phyloP scores from a whole-genome alignment of 768 basidiomycete species.

The Asterophora lycoperdoides region DNA sequence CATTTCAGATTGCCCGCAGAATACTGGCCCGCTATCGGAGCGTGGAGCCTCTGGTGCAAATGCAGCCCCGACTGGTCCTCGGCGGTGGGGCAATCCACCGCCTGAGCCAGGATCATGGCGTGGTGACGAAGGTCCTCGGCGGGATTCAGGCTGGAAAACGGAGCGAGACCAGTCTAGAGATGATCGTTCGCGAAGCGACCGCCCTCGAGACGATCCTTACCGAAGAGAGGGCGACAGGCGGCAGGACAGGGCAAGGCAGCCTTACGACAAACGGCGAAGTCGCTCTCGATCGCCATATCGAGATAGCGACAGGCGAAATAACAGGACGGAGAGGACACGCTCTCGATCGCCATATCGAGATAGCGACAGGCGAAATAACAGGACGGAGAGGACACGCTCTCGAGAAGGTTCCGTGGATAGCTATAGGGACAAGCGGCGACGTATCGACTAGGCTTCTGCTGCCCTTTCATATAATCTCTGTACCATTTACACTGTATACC shows the following conservation, averaged over 20 bases:
- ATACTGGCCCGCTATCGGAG: slow-evolving; percentile 33
- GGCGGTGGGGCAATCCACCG: slow-evolving; percentile 28
- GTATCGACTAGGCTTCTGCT: slow-evolving; percentile 41
- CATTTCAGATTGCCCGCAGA: slow-evolving; percentile 47
- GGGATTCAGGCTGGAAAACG: slow-evolving; percentile 24
- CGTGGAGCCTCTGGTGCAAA: slow-evolving; percentile 33
- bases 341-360: slow-evolving; percentile 28
- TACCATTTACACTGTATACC: neutral
- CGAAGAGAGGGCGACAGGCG: slow-evolving; percentile 6
- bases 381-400: slow-evolving; percentile 27
- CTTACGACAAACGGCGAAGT: slow-evolving; percentile 23
- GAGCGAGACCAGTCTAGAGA: slow-evolving; percentile 20
- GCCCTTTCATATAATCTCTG: slow-evolving; percentile 2
- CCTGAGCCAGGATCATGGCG: slow-evolving; percentile 33
- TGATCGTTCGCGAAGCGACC: slow-evolving; percentile 19
- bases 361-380: slow-evolving; percentile 17
- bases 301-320: slow-evolving; percentile 17
- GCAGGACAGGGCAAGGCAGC: slow-evolving; percentile 17
- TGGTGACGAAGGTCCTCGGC: slow-evolving; percentile 18
- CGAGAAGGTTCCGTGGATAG: slow-evolving; percentile 27
- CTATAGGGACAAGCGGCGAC: slow-evolving; percentile 50
- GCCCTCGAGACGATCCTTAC: slow-evolving; percentile 7
- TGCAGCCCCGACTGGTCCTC: slow-evolving; percentile 26
- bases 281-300: slow-evolving; percentile 28
- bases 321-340: no score